phyloP scores from a whole-genome alignment of 305 asterid species.

The Fraxinus ornus region DNA sequence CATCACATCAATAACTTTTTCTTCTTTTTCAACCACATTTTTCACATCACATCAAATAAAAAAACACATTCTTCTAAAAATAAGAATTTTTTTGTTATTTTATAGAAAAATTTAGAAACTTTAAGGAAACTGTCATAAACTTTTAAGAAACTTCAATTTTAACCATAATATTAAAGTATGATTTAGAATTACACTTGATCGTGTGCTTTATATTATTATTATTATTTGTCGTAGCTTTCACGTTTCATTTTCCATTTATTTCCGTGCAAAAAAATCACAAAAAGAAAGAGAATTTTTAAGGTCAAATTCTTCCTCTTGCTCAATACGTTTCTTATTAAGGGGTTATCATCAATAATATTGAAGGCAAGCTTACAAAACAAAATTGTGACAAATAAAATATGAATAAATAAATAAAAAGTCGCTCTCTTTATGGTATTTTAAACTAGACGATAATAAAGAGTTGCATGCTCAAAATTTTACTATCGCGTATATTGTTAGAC shows the following conservation, averaged over 20 bases:
- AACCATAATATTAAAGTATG: not conserved
- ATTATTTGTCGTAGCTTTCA: not conserved
- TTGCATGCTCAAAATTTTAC: not conserved
- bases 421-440: not conserved
- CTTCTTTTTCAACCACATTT: too few relatives aligned
- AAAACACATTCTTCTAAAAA: too few relatives aligned
- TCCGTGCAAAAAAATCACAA: not conserved
- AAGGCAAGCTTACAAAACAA: not conserved
- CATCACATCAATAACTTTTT: too few relatives aligned
- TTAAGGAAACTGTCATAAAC: not conserved
- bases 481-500: not conserved
- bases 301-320: not conserved
- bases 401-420: not conserved
- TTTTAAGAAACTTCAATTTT: not conserved
- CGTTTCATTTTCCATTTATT: not conserved
- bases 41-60: too few relatives aligned
- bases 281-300: not conserved
- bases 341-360: not conserved
- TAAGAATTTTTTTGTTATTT: not conserved
- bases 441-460: not conserved
- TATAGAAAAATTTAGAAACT: not conserved
- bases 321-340: not conserved
- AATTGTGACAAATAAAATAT: not conserved
- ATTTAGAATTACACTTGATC: not conserved
- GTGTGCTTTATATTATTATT: not conserved